Evolutionary conservation across 1,284 basidiomycete species (phyloP), one percentile per base, ranked within the genome.

Genomic region (Phylloporus sp.): DNA sequence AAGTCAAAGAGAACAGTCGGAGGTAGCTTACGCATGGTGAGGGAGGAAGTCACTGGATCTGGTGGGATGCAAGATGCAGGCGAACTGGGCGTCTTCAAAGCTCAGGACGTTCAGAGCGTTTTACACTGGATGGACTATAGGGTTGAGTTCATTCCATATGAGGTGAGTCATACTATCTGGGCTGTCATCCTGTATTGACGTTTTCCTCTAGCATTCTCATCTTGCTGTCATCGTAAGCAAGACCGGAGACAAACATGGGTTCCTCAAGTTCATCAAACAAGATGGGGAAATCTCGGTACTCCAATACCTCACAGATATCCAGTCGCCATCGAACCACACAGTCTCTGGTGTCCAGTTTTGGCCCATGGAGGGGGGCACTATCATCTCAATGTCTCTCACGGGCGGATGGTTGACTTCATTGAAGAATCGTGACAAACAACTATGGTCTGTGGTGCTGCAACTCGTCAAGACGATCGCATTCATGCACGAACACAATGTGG

Each of bases 391-490:
- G 47, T 44, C 61, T 10, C 32, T 63, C 11, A 42, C 42, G 24
- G 57, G 53, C 3, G 32, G 29, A 4, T 53, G 58, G 53, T 37
- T 64, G 26, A 60, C 34, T 4, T 50, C 46, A 17, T n/a, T 65
- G 28, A 12, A 54, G 0, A 31, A 52, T 24, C 37, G 10, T 6
- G 20, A 51, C 18, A 22, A 51, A 22, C 55, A 51, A 10, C 7
- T 60, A 26, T 63, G 54, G 57, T 63, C 64, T 18, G 54, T 42
- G 15, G 50, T 50, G 1, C n/a, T 34, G 8, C 60, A 60, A 39
- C 46, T 66, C 18, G 1, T 66, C 13, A 46, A 54, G 31, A 58
- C 39, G 8, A 60, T 66, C 22, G 39, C 20, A 6, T 66, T 65
- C 40, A 65, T 66, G 60, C 57, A 66, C 24, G 10, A 60, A 22